These are phyloP conservation scores for Aristolochia californica DNA, from an alignment of 164 flowering plant species.

Conservation along the genomic window DNA sequence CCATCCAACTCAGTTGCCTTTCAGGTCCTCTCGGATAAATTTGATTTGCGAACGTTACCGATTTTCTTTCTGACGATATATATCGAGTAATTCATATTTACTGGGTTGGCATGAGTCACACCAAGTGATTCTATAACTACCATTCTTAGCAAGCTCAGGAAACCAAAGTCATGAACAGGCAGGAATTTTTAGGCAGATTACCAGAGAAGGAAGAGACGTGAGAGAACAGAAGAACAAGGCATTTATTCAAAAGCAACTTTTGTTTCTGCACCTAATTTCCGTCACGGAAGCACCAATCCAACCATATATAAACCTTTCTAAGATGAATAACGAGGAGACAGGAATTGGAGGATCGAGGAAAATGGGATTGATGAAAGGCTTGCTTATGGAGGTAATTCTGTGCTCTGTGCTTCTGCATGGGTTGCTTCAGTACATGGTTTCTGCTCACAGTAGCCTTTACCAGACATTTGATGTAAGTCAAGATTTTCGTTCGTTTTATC, in stretches of 20 bases:
- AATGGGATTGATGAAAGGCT: neutral
- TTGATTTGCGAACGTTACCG: too few relatives aligned
- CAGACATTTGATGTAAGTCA: neutral
- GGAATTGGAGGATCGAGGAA: neutral
- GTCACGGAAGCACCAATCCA: neutral
- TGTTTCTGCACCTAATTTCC: neutral
- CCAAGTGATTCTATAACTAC: neutral
- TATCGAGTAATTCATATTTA: too few relatives aligned
- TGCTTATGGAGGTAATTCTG: neutral
- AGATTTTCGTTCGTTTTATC: neutral
- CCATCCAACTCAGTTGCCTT: too few relatives aligned
- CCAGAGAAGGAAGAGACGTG: neutral
- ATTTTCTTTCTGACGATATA: too few relatives aligned
- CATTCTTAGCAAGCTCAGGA: neutral
- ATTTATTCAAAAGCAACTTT: neutral
- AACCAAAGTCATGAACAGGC: neutral
- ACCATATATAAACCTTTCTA: neutral
- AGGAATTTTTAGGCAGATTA: neutral
- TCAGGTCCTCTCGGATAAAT: too few relatives aligned
- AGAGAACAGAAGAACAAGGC: neutral
- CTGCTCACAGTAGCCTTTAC: neutral
- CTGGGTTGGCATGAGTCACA: neutral
- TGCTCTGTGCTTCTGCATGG: neutral
- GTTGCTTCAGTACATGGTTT: neutral
- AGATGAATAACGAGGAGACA: neutral